Evolutionary conservation across 495 filamentous ascomycete genomes (phyloP).

Genomic region (Neurospora intermedia): DNA sequence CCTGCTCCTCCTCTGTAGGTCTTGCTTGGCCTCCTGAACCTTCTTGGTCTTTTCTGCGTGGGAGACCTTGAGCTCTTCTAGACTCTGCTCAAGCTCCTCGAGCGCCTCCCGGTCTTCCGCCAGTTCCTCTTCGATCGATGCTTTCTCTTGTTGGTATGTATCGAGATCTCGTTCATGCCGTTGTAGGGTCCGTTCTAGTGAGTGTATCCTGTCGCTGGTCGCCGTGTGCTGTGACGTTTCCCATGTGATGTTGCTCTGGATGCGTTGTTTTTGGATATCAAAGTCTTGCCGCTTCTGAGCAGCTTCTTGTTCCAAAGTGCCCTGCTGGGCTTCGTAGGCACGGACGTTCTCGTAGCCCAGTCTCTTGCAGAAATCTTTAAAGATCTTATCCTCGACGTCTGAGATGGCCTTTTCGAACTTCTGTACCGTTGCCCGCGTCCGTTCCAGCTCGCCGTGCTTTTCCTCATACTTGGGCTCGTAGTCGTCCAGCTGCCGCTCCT

Average conservation of each 20-base stretch:
- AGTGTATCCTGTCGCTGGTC: slow-evolving; percentile 58
- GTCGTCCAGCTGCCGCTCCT: slow-evolving; percentile 58
- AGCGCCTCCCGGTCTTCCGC: slow-evolving; percentile 65
- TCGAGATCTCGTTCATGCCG: slow-evolving; percentile 55
- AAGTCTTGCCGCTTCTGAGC: slow-evolving; percentile 80
- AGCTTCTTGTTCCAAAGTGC: slow-evolving; percentile 78
- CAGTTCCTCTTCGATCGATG: slow-evolving; percentile 58
- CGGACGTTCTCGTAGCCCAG: slow-evolving; percentile 84
- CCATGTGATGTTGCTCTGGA: slow-evolving; percentile 71
- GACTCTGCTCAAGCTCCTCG: slow-evolving; percentile 58
- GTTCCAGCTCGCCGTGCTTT: slow-evolving; percentile 54
- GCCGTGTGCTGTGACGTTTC: slow-evolving; percentile 58
- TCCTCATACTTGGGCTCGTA: slow-evolving; percentile 69
- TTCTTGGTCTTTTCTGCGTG: slow-evolving; percentile 60
- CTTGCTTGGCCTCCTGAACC: slow-evolving; percentile 67
- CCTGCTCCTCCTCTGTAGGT: slow-evolving; percentile 74
- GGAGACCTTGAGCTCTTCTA: slow-evolving; percentile 55
- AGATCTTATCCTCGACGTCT: slow-evolving; percentile 80
- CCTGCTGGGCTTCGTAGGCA: slow-evolving; percentile 86
- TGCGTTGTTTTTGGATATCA: slow-evolving; percentile 65
- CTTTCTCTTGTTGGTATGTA: slow-evolving; percentile 62
- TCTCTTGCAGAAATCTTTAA: slow-evolving; percentile 73
- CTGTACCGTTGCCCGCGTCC: slow-evolving; percentile 52
- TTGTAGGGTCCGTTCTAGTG: slow-evolving; percentile 52
- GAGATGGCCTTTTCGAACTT: slow-evolving; percentile 68